Percentiles rank a stretch among this genome's conserved stretches.
Evolutionary conservation across 352 stramenopile genomes (phyloP).

Genomic region (Globisporangium takayamanum): DNA sequence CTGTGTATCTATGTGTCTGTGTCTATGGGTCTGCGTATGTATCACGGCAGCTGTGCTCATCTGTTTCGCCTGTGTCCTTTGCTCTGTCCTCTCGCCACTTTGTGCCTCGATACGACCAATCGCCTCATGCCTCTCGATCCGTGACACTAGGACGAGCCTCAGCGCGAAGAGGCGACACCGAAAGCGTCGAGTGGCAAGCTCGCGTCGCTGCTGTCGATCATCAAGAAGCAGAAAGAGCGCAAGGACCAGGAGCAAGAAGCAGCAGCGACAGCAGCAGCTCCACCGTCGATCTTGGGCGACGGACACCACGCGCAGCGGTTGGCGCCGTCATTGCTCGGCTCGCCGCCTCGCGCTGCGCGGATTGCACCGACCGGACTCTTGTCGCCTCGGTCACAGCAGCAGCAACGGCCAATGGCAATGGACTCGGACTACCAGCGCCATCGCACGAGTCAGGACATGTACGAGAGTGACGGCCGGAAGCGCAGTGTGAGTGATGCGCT

Average conservation of each 20-base stretch:
- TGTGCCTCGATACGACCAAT: slow-evolving; percentile 6
- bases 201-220: slow-evolving; percentile 71
- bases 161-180: slow-evolving; percentile 23
- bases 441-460: background rate
- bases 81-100: slow-evolving; percentile 3
- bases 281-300: slow-evolving; percentile 6
- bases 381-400: background rate
- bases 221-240: slow-evolving; percentile 78
- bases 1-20: background rate
- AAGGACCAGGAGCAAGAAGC: slow-evolving; percentile 18
- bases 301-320: background rate
- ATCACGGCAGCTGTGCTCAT: background rate
- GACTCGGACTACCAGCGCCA: slow-evolving; percentile 1
- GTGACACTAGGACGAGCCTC: slow-evolving; percentile 11
- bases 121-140: no score
- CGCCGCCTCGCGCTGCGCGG: slow-evolving; percentile 1
- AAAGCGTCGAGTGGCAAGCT: slow-evolving; percentile 48
- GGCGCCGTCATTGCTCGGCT: slow-evolving; percentile 3
- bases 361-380: background rate
- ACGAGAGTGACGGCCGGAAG: slow-evolving; percentile 7
- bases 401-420: slow-evolving; percentile 1
- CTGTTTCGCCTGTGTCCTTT: background rate
- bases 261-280: background rate
- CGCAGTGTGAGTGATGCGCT: background rate
- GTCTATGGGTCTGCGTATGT: background rate